A percentile compares a stretch with the other conserved stretches of the same genome.
Conservation (phyloP, 768 basidiomycete species). For the Phlebiopsis gigantea region DNA sequence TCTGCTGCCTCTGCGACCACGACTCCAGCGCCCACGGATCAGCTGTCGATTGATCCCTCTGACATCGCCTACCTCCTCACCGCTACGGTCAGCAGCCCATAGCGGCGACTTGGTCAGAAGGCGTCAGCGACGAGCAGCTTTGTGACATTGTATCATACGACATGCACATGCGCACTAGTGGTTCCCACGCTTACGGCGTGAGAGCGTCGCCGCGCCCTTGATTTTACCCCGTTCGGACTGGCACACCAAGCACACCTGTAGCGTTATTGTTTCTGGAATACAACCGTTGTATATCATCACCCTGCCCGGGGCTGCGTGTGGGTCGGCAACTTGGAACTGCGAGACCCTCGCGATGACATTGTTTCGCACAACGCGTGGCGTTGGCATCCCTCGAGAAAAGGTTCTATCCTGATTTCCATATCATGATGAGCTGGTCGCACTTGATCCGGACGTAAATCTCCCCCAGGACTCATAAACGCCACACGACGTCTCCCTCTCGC, state of each 20-base stretch:
- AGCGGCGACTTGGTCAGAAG: background rate
- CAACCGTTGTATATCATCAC: background rate
- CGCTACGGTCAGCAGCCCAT: conserved; percentile 2
- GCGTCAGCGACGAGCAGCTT: background rate
- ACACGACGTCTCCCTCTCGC: background rate
- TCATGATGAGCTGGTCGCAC: background rate
- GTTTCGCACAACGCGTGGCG: background rate
- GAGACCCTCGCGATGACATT: background rate
- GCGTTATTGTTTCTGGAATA: conserved; percentile 4
- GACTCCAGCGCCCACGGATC: background rate
- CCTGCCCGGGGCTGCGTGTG: background rate
- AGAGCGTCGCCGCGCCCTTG: background rate
- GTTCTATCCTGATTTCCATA: background rate
- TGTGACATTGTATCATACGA: background rate
- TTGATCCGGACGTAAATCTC: conserved; percentile 1
- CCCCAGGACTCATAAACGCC: background rate
- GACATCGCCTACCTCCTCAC: conserved; percentile 8
- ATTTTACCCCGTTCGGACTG: background rate
- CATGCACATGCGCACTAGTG: background rate
- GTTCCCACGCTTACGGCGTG: background rate
- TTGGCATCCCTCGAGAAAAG: background rate
- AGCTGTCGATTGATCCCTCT: background rate
- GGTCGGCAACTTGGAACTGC: background rate
- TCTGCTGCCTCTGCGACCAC: background rate
- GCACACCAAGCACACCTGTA: background rate